Conservation (phyloP, 208 protist species). For the Crithidia expoeki region DNA sequence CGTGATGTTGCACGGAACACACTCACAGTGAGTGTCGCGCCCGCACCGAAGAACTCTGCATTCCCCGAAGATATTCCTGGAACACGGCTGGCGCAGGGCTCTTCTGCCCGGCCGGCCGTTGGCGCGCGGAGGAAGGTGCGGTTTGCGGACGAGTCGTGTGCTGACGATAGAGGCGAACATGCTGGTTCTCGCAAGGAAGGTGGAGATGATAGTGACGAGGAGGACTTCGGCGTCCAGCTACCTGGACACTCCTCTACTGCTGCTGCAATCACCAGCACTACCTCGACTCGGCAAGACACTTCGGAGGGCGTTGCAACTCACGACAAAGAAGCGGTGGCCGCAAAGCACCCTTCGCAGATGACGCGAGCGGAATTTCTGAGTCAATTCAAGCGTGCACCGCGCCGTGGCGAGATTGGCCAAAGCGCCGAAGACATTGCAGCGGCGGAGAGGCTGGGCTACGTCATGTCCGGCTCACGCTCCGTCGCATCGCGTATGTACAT, state of each 20-base stretch:
- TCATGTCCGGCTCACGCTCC: slow-evolving; percentile 91
- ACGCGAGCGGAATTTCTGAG: slow-evolving; percentile 83
- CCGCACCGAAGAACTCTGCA: slow-evolving; percentile 8
- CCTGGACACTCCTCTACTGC: not conserved
- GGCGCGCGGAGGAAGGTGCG: slow-evolving; percentile 16
- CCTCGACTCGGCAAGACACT: not conserved
- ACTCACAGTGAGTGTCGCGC: slow-evolving; percentile 3
- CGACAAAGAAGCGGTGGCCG: slow-evolving; percentile 10
- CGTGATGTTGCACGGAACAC: slow-evolving; percentile 6
- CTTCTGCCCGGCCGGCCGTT: not conserved
- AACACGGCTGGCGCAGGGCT: not conserved
- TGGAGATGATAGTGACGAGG: slow-evolving; percentile 35
- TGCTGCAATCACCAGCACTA: not conserved
- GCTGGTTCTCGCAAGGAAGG: not conserved
- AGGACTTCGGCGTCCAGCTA: slow-evolving; percentile 46
- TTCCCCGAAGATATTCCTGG: slow-evolving; percentile 10
- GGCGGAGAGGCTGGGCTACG: slow-evolving; percentile 87
- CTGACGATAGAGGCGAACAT: not conserved
- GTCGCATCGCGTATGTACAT: slow-evolving; percentile 84
- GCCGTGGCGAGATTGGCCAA: slow-evolving; percentile 87
- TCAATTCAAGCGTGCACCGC: slow-evolving; percentile 88
- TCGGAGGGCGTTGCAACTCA: not conserved
- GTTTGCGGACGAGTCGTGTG: slow-evolving; percentile 9
- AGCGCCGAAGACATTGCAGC: slow-evolving; percentile 75
- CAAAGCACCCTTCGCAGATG: slow-evolving; percentile 91